Conservation (phyloP, 108 stramenopile genomes). For the Pseudonitzschia delicatissima region DNA sequence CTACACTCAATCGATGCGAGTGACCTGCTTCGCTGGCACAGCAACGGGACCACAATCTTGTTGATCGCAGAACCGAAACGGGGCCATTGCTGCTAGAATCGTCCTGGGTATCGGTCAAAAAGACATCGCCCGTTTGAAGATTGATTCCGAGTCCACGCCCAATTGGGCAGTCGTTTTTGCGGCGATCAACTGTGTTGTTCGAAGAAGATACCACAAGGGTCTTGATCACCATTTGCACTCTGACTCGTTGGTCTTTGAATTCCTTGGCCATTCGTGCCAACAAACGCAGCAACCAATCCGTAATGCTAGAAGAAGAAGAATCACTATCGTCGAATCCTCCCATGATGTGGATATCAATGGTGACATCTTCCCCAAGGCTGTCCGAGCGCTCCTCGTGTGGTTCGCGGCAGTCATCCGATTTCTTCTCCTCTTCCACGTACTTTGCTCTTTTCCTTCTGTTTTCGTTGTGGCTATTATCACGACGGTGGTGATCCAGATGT, state of each 20-base stretch:
- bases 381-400: background rate
- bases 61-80: slow-evolving; percentile 42
- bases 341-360: slow-evolving; percentile 74
- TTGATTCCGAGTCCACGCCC: slow-evolving; percentile 73
- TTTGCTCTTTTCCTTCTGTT: background rate
- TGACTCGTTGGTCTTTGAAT: slow-evolving; percentile 7
- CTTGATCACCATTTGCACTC: slow-evolving; percentile 54
- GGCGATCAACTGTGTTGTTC: background rate
- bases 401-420: background rate
- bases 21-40: slow-evolving; percentile 2
- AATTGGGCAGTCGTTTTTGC: slow-evolving; percentile 41
- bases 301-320: slow-evolving; percentile 42
- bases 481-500: slow-evolving; percentile 51
- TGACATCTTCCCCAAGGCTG: slow-evolving; percentile 13
- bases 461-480: no score
- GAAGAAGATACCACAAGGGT: slow-evolving; percentile 56
- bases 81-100: slow-evolving; percentile 38
- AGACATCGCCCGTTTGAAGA: slow-evolving; percentile 49
- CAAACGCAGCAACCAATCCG: slow-evolving; percentile 50
- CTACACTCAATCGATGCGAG: slow-evolving; percentile 23
- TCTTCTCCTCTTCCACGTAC: slow-evolving; percentile 12
- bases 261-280: slow-evolving; percentile 54
- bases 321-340: slow-evolving; percentile 76
- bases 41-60: slow-evolving; percentile 53
- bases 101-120: slow-evolving; percentile 37